Percentiles rank a stretch among this genome's conserved stretches.
Evolutionary conservation across 2,329 filamentous ascomycete species (phyloP).

Genomic region (Parastagonospora nodorum): DNA sequence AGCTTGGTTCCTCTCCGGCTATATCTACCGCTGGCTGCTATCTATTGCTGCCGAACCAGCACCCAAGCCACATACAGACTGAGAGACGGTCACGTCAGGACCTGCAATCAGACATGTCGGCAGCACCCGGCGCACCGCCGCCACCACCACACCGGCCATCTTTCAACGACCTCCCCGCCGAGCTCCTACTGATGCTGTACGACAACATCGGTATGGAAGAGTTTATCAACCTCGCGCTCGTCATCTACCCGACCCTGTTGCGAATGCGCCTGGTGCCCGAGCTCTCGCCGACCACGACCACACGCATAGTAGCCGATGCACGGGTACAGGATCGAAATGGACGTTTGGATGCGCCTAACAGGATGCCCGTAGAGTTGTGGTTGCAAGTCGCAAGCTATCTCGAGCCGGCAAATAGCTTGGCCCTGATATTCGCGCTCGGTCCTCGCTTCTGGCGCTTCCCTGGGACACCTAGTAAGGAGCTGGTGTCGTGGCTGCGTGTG

Average conservation of each 20-base stretch:
- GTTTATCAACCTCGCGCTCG: slow-evolving; percentile 54
- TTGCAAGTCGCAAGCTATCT: slow-evolving; percentile 46
- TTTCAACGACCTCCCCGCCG: slow-evolving; percentile 51
- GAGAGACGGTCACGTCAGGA: slow-evolving; percentile 10
- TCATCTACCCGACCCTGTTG: slow-evolving; percentile 52
- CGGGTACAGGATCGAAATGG: neutral
- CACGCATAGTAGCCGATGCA: slow-evolving; percentile 25
- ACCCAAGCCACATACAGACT: slow-evolving; percentile 41
- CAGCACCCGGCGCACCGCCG: slow-evolving; percentile 25
- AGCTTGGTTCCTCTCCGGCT: slow-evolving; percentile 57
- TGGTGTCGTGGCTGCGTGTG: slow-evolving; percentile 11
- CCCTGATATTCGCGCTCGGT: slow-evolving; percentile 42
- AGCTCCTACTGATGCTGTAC: slow-evolving; percentile 54
- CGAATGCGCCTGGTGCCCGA: slow-evolving; percentile 41
- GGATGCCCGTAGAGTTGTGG: slow-evolving; percentile 49
- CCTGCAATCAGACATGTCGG: slow-evolving; percentile 23
- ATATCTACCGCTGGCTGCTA: slow-evolving; percentile 45
- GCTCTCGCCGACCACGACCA: slow-evolving; percentile 29
- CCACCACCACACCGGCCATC: slow-evolving; percentile 21
- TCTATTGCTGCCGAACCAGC: slow-evolving; percentile 21
- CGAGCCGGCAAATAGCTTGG: slow-evolving; percentile 44
- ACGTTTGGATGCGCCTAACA: slow-evolving; percentile 4
- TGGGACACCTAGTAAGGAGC: slow-evolving; percentile 15
- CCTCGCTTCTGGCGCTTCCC: slow-evolving; percentile 19
- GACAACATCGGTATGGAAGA: slow-evolving; percentile 46